Evolutionary conservation across 2,329 filamentous ascomycete species (phyloP).

Genomic region (Lecanicillium sp.): DNA sequence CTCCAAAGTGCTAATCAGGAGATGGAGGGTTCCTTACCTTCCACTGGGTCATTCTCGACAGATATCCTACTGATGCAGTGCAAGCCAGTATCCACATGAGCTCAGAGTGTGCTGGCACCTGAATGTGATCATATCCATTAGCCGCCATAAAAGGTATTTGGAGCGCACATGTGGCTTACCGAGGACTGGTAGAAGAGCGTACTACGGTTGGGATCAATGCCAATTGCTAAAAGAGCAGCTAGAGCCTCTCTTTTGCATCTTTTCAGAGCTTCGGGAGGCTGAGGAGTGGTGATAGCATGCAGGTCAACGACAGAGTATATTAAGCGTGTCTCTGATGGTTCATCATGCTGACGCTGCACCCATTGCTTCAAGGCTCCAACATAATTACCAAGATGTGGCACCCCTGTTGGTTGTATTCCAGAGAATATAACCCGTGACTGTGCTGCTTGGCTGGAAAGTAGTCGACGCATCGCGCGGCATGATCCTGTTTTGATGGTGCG

Average conservation of each 20-base stretch:
- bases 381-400: slow-evolving; percentile 94
- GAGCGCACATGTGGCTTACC: slow-evolving; percentile 49
- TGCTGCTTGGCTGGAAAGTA: slow-evolving; percentile 3
- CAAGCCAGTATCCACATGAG: slow-evolving; percentile 97
- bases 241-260: slow-evolving; percentile 64
- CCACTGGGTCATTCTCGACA: slow-evolving; percentile 99
- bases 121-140: not conserved
- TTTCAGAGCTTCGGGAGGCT: slow-evolving; percentile 53
- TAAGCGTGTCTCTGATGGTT: slow-evolving; percentile 49
- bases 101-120: slow-evolving; percentile 74
- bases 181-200: slow-evolving; percentile 77
- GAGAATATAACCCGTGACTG: slow-evolving; percentile 64
- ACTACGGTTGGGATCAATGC: slow-evolving; percentile 67
- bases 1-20: not conserved
- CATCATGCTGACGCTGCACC: slow-evolving; percentile 64
- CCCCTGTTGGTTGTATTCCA: slow-evolving; percentile 90
- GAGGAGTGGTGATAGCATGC: slow-evolving; percentile 79
- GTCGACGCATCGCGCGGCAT: slow-evolving; percentile 8
- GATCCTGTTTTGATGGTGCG: no score
- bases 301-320: slow-evolving; percentile 88
- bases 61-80: slow-evolving; percentile 81
- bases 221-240: slow-evolving; percentile 74
- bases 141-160: not conserved
- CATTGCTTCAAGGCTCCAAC: slow-evolving; percentile 82
- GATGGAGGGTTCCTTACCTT: slow-evolving; percentile 51